These are phyloP conservation scores for Phytopythium aichiense DNA, from an alignment of 352 stramenopile species.

Conservation along the genomic window DNA sequence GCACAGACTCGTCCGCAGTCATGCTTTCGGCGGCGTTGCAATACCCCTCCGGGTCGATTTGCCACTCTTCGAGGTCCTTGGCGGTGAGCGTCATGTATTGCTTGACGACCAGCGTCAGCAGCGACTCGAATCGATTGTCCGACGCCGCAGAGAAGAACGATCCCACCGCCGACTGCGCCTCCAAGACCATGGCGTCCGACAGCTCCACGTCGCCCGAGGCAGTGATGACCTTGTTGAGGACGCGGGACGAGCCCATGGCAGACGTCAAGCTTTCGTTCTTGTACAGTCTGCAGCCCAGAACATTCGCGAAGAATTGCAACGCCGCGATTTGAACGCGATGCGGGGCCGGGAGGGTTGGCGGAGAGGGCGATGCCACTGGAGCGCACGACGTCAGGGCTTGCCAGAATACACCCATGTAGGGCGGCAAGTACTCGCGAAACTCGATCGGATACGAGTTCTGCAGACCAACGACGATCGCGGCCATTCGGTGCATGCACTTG, in stretches of 20 bases:
- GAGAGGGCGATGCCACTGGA: not conserved
- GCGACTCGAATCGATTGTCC: slow-evolving; percentile 38
- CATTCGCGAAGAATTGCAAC: slow-evolving; percentile 79
- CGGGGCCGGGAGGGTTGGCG: slow-evolving; percentile 13
- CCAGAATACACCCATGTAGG: slow-evolving; percentile 70
- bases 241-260: slow-evolving; percentile 28
- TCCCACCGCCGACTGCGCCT: slow-evolving; percentile 52
- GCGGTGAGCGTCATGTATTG: slow-evolving; percentile 64
- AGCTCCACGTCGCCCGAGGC: slow-evolving; percentile 67
- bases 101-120: slow-evolving; percentile 71
- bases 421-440: slow-evolving; percentile 72
- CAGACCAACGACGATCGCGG: slow-evolving; percentile 55
- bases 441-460: slow-evolving; percentile 83
- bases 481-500: slow-evolving; percentile 65
- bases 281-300: slow-evolving; percentile 78
- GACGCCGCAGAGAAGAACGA: slow-evolving; percentile 39
- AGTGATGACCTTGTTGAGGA: slow-evolving; percentile 81
- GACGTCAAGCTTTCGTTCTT: slow-evolving; percentile 60
- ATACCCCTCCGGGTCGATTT: slow-evolving; percentile 62
- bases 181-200: slow-evolving; percentile 71
- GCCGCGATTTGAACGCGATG: slow-evolving; percentile 60
- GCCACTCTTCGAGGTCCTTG: slow-evolving; percentile 68
- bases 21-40: slow-evolving; percentile 65
- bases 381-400: slow-evolving; percentile 34
- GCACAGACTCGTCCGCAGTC: slow-evolving; percentile 76